Base-by-base conservation (phyloP, 2,329 filamentous ascomycete genomes). In the Kalmusia sp. region DNA sequence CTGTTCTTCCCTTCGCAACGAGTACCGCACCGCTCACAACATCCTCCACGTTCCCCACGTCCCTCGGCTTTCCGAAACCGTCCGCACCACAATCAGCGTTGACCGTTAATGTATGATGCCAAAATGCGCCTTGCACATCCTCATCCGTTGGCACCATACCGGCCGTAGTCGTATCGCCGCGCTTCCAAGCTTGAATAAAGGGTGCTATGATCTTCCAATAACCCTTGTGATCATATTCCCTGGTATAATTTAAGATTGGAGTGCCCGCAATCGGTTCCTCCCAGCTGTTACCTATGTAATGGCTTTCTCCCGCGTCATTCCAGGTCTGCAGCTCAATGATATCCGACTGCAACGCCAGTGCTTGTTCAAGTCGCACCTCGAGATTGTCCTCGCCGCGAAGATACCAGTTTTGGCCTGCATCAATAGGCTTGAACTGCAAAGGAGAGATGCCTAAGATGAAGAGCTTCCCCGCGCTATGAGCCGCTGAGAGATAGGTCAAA, bases 251-350 rank as follows among this genome's bases (percentile, higher is more conserved):
- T 2, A 58, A 57, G 15, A 72, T 71, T 1, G 57, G 44, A 0
- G 61, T 59, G 8, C 55, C 60, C 7, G 54, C 54, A 39, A 74
- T 65, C 1, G 68, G 62, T 30, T 76, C 74, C 1, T 55, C 52
- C 73, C 74, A 77, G 8, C 71, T 49, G n/a, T 74, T 72, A 1
- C 74, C 76, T 54, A 78, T 71, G 47, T 78, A 77, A 53, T 77
- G 75, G 9, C 61, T 62, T 47, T 77, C 75, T 2, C 73, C 73
- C 0, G 66, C 72, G 44, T 78, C 76, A 43, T 78, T 77, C 75
- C 76, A 78, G 12, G 72, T 76, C 40, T 75, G 72, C 4, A 77
- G 58, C 55, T 77, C 69, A 8, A 77, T 55, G 46, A 76, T 73
- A 41, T 76, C 71, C 2, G 75, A 74, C 41, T 71, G 63, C 8